Conservation (phyloP, 164 flowering plant species). For the Magnolia kwangsiensis region DNA sequence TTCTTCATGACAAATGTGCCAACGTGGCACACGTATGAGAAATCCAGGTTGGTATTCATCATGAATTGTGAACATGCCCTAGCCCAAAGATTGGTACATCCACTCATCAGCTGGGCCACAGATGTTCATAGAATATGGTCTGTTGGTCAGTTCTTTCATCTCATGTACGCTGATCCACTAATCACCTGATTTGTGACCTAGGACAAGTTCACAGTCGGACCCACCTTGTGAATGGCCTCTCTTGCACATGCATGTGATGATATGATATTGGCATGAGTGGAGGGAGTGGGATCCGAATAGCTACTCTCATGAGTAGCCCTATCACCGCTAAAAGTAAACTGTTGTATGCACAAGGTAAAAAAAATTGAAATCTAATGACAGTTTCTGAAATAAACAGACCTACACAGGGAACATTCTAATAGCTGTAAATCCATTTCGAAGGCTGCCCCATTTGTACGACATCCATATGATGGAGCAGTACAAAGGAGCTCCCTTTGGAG, state of each 20-base stretch:
- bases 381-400: conserved; percentile 47
- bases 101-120: not conserved
- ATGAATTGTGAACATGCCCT: too few species aligned
- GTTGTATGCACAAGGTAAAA: not conserved
- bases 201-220: not conserved
- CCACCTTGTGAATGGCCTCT: not conserved
- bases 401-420: conserved; percentile 86
- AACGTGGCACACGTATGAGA: not conserved
- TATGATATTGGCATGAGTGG: not conserved
- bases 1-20: not conserved
- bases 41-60: not conserved
- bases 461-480: conserved; percentile 86
- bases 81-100: not conserved
- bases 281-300: not conserved
- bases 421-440: conserved; percentile 80
- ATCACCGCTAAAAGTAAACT: not conserved
- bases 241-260: not conserved
- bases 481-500: conserved; percentile 81
- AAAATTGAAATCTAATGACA: conserved; percentile 5
- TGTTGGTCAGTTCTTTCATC: not conserved
- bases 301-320: not conserved
- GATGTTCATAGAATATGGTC: not conserved
- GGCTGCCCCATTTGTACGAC: conserved; percentile 80
- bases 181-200: not conserved
- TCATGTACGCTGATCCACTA: not conserved